phyloP scores from a whole-genome alignment of 805 yeast genomes.

The Zygotorulaspora chibaensis region DNA sequence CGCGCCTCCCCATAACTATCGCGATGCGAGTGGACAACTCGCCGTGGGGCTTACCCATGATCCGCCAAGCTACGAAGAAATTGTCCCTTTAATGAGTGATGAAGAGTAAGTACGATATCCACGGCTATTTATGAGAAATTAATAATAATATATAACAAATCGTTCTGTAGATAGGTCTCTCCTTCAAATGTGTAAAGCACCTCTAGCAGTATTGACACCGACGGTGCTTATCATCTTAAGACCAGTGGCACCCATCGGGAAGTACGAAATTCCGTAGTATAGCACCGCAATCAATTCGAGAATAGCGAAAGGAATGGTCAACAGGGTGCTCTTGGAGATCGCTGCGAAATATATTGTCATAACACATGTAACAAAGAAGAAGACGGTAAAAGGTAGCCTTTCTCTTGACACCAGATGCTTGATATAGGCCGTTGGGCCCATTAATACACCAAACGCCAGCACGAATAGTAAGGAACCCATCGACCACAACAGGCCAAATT shows the following conservation, averaged over 20 bases:
- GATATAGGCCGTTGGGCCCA: slow-evolving; percentile 83
- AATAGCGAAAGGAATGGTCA: slow-evolving; percentile 71
- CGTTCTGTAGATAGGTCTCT: neutral
- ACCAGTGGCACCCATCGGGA: slow-evolving; percentile 91
- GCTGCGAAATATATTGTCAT: slow-evolving; percentile 77
- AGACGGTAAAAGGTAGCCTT: slow-evolving; percentile 72
- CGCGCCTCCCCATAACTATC: too few species aligned
- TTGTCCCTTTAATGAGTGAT: slow-evolving; percentile 25
- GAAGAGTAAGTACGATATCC: slow-evolving; percentile 11
- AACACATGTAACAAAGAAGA: slow-evolving; percentile 76
- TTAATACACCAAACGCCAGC: slow-evolving; percentile 82
- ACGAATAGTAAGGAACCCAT: slow-evolving; percentile 86
- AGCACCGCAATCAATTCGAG: slow-evolving; percentile 82
- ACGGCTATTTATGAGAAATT: neutral
- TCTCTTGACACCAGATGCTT: slow-evolving; percentile 69
- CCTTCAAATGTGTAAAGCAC: slow-evolving; percentile 32
- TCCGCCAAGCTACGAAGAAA: slow-evolving; percentile 38
- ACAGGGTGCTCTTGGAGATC: slow-evolving; percentile 58
- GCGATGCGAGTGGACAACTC: neutral
- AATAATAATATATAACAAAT: neutral
- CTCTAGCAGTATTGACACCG: slow-evolving; percentile 53
- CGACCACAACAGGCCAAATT: slow-evolving; percentile 88
- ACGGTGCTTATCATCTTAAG: slow-evolving; percentile 51
- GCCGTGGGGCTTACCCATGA: slow-evolving; percentile 6
- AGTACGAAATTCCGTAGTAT: slow-evolving; percentile 86